Evolutionary conservation across 768 basidiomycete genomes (phyloP).

Genomic region (Coprinopsis cinerea): DNA sequence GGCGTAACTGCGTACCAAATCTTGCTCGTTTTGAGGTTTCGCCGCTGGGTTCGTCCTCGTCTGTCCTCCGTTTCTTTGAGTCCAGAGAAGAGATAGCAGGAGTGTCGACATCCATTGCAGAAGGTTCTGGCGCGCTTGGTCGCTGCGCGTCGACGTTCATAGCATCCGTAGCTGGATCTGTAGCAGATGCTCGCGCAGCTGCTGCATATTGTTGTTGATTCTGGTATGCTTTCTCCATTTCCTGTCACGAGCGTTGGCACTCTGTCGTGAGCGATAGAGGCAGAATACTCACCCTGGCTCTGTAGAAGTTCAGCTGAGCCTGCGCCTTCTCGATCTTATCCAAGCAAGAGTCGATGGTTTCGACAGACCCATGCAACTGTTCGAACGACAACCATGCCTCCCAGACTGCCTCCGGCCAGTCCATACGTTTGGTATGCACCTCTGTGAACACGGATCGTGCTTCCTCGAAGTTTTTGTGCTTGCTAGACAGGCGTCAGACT

Average conservation of each 20-base stretch:
- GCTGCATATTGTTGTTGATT: constrained; percentile 2
- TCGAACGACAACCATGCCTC: constrained; percentile 90
- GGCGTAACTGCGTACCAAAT: constrained; percentile 39
- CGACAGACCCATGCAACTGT: constrained; percentile 68
- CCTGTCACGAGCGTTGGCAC: constrained; percentile 31
- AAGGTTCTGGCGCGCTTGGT: neutral
- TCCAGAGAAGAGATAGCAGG: constrained; percentile 3
- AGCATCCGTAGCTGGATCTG: constrained; percentile 31
- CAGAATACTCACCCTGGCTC: constrained; percentile 48
- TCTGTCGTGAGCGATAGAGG: constrained; percentile 1
- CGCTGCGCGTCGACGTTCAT: constrained; percentile 39
- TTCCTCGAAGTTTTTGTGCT: constrained; percentile 45
- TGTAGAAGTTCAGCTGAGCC: constrained; percentile 51
- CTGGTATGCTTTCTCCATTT: constrained; percentile 48
- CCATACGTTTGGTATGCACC: constrained; percentile 65
- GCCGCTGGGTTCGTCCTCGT: constrained; percentile 41
- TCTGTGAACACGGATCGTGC: constrained; percentile 66
- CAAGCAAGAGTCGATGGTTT: constrained; percentile 56
- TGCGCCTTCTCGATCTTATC: constrained; percentile 63
- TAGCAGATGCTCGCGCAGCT: constrained; percentile 34
- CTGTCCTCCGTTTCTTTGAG: constrained; percentile 55
- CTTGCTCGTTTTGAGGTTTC: constrained; percentile 54
- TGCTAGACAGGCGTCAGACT: constrained; percentile 29
- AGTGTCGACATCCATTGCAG: constrained; percentile 25
- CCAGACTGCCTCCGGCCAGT: constrained; percentile 95